Percentiles rank a stretch among this genome's conserved stretches.
Conservation (phyloP, 306 rosid species). For the Quercus robur region DNA sequence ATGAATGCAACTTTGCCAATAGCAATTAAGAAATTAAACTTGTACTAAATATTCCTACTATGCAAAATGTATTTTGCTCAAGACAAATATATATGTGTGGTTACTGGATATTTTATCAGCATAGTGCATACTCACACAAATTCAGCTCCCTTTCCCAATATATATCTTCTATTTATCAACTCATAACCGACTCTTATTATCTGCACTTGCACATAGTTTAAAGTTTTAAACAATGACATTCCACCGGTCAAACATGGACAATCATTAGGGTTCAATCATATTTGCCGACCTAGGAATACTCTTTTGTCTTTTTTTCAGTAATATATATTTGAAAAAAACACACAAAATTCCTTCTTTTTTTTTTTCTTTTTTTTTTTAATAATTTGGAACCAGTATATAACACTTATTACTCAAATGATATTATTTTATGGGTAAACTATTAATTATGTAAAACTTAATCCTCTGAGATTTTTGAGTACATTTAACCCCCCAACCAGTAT, state of each 20-base stretch:
- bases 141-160: background rate
- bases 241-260: background rate
- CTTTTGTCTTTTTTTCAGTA: too few species aligned
- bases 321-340: too few species aligned
- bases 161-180: background rate
- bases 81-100: background rate
- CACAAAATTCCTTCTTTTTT: too few species aligned
- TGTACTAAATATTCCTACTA: background rate
- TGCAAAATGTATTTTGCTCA: background rate
- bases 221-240: slow-evolving; percentile 7
- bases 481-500: too few species aligned
- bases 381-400: too few species aligned
- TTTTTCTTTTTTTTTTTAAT: too few species aligned
- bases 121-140: slow-evolving; percentile 1
- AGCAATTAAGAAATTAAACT: slow-evolving; percentile 10
- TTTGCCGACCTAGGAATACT: background rate
- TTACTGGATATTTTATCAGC: too few species aligned
- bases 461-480: too few species aligned
- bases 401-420: too few species aligned
- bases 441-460: too few species aligned
- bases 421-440: too few species aligned
- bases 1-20: background rate
- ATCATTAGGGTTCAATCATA: background rate
- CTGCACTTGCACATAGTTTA: background rate
- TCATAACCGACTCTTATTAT: background rate